Base-by-base conservation (phyloP, 352 stramenopile genomes). In the Thalassiosira ordinaria region DNA sequence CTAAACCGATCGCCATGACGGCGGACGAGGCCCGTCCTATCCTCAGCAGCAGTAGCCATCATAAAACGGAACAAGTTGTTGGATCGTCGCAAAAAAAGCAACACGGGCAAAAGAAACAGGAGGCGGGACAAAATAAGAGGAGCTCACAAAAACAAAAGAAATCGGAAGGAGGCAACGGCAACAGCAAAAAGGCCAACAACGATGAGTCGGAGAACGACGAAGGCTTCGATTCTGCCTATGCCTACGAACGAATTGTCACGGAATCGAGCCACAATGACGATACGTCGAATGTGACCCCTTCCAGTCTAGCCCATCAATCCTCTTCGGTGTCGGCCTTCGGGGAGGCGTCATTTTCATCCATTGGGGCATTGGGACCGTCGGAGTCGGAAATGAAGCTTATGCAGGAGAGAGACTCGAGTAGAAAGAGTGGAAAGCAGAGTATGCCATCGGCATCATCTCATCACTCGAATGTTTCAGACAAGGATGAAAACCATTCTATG, bases 1-100 rank as follows among this genome's bases (percentile, higher is more conserved):
- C 66, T 31, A 67, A 67, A 27, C 66, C 66, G 6, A 46, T 66
- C 49, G 49, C 29, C 11, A 11, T 11, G 33, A 11, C 33, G 33
- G 33, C 11, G 33, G 33, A 41, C 33, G 33, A 41, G 5, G 33
- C 5, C 5, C 33, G 33, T 41, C 33, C 33, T 11, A 41, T 41
- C 5, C 33, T 41, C 11, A 11, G 11, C 5, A 41, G 33, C 33
- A n/a, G 11, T 56, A n/a, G 31, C 1, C 47, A 14, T 3, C n/a
- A 56, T 24, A 9, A 56, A 2, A 5, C 16, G 47, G n/a, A 56
- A 16, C 47, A 56, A 31, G n/a, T n/a, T n/a, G n/a, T n/a, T n/a
- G n/a, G n/a, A n/a, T n/a, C n/a, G n/a, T n/a, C n/a, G n/a, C n/a
- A n/a, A n/a, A n/a, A n/a, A n/a, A n/a, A n/a, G n/a, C n/a, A n/a